These are phyloP conservation scores for Aspergillus glaucus DNA, from an alignment of 2,329 filamentous ascomycete species.

Conservation along the genomic window DNA sequence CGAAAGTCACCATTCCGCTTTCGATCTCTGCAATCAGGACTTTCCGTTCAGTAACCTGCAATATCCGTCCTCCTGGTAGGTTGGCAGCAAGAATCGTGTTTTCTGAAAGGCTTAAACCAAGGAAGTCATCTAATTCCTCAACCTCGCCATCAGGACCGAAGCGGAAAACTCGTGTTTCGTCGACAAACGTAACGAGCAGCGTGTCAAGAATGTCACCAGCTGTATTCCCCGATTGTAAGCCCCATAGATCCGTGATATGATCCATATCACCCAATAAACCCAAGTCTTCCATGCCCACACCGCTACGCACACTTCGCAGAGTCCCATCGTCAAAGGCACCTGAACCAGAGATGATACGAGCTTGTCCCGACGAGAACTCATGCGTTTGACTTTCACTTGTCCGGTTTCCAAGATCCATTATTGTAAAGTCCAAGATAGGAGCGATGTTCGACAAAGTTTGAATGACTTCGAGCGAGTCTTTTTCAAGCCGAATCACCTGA, in stretches of 20 bases:
- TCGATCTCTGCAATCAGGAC: constrained; percentile 58
- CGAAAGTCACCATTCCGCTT: constrained; percentile 39
- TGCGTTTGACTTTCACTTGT: constrained; percentile 73
- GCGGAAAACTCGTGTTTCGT: constrained; percentile 74
- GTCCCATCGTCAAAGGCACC: constrained; percentile 86
- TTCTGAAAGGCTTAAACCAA: constrained; percentile 62
- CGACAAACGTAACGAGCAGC: constrained; percentile 71
- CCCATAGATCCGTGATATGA: constrained; percentile 67
- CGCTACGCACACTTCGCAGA: constrained; percentile 82
- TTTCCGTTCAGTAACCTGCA: constrained; percentile 68
- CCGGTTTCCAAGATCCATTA: constrained; percentile 92
- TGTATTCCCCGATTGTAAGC: constrained; percentile 51
- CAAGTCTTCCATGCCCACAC: constrained; percentile 83
- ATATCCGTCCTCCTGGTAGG: constrained; percentile 54
- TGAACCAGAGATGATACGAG: constrained; percentile 85
- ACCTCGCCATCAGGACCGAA: constrained; percentile 71
- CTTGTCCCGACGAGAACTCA: constrained; percentile 91
- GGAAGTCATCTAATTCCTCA: constrained; percentile 75
- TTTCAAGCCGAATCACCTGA: constrained; percentile 64
- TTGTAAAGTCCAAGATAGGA: constrained; percentile 84
- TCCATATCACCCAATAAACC: constrained; percentile 75
- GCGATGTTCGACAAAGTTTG: constrained; percentile 80
- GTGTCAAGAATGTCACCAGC: constrained; percentile 50
- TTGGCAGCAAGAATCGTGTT: constrained; percentile 68
- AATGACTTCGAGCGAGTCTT: constrained; percentile 58